Percentiles rank a stretch among this genome's conserved stretches.
Conservation (phyloP, 2,329 filamentous ascomycete genomes). For the Trichoderma sp. region DNA sequence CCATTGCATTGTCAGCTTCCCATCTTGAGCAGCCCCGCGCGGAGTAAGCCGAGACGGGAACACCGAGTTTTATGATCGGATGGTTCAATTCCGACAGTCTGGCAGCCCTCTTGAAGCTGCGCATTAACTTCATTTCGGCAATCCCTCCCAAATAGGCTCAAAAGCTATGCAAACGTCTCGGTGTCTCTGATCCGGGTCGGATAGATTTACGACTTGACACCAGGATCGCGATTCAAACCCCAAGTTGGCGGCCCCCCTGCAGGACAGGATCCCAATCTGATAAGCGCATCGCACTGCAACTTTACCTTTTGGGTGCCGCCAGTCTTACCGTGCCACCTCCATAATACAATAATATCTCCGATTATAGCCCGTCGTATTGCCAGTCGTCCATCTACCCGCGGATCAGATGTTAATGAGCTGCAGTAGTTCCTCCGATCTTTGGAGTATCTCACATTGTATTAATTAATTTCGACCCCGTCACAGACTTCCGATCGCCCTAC, state of each 20-base stretch:
- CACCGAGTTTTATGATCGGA: not conserved
- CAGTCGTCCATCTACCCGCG: not conserved
- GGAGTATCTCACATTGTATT: not conserved
- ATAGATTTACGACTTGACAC: not conserved
- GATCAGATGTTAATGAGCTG: conserved; percentile 6
- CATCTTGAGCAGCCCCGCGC: not conserved
- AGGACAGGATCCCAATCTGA: not conserved
- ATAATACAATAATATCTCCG: not conserved
- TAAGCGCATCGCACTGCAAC: not conserved
- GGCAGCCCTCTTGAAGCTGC: not conserved
- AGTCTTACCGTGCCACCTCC: not conserved
- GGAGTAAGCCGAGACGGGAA: conserved; percentile 9
- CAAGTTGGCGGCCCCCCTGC: not conserved
- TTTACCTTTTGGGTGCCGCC: not conserved
- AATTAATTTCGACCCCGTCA: not conserved
- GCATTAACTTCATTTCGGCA: conserved; percentile 16
- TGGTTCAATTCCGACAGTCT: not conserved
- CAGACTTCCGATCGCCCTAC: not conserved
- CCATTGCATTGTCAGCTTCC: not conserved
- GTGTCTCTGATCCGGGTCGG: not conserved
- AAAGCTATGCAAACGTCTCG: not conserved
- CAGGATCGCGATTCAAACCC: not conserved
- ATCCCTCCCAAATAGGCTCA: not conserved
- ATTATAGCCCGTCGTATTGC: conserved; percentile 1
- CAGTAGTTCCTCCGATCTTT: not conserved